Conservation (phyloP, 371 early-diverging fungal species). For the Funneliformis caledonium region DNA sequence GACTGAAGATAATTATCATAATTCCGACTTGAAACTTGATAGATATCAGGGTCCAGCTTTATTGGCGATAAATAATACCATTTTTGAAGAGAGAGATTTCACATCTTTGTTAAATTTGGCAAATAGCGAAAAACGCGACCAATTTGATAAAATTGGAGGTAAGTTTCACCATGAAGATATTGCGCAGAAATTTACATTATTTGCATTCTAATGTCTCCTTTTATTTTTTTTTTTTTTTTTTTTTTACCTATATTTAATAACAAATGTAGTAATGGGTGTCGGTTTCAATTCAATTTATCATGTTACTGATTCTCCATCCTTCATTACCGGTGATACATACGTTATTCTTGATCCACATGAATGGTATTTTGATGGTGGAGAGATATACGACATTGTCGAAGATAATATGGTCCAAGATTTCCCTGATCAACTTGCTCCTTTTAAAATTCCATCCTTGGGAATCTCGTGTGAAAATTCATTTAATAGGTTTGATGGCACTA, state of each 20-base stretch:
- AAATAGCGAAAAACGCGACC: constrained; percentile 44
- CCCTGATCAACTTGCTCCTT: constrained; percentile 43
- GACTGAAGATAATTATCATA: not conserved
- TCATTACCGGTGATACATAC: constrained; percentile 42
- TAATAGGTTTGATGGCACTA: constrained; percentile 43
- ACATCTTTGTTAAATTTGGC: constrained; percentile 42
- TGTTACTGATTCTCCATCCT: constrained; percentile 47
- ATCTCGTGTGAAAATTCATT: no score
- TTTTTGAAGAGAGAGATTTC: constrained; percentile 45
- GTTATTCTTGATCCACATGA: constrained; percentile 27
- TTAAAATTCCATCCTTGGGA: not conserved
- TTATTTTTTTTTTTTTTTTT: not conserved
- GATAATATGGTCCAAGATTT: constrained; percentile 33
- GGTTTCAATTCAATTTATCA: constrained; percentile 49
- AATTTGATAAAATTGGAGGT: constrained; percentile 23
- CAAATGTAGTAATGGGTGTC: not conserved
- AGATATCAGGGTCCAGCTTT: constrained; percentile 47
- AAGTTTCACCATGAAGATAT: not conserved
- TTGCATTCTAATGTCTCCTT: not conserved
- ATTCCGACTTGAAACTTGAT: not conserved
- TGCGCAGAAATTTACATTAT: no score
- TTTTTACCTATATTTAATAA: not conserved
- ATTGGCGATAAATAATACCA: constrained; percentile 46
- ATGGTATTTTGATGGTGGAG: constrained; percentile 21
- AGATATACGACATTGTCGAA: constrained; percentile 27